Conservation (phyloP, 2,329 filamentous ascomycete genomes). For the Xylariaceae sp. region DNA sequence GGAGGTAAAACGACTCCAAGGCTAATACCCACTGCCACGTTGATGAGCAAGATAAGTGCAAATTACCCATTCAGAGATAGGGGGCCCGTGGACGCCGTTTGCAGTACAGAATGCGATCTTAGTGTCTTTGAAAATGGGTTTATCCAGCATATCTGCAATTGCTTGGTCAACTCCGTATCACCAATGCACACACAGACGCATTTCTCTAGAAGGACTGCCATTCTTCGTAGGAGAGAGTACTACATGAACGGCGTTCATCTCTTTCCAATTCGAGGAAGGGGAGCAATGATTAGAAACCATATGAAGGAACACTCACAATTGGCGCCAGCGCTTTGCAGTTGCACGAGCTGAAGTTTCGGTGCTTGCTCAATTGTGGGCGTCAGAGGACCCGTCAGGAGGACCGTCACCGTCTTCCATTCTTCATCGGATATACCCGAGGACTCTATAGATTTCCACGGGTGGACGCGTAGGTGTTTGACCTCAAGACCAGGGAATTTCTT, state of each 20-base stretch:
- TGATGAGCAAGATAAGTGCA: slow-evolving; percentile 47
- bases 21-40: slow-evolving; percentile 39
- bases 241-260: too few relatives aligned
- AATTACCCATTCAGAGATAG: slow-evolving; percentile 56
- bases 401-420: slow-evolving; percentile 47
- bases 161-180: too few relatives aligned
- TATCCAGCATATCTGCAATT: slow-evolving; percentile 35
- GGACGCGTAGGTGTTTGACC: slow-evolving; percentile 33
- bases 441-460: slow-evolving; percentile 21
- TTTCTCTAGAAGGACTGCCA: too few relatives aligned
- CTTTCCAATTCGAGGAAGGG: too few relatives aligned
- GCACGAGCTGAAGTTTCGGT: slow-evolving; percentile 48
- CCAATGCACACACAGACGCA: too few relatives aligned
- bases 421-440: slow-evolving; percentile 28
- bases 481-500: slow-evolving; percentile 42
- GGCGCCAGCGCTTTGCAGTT: slow-evolving; percentile 52
- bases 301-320: slow-evolving; percentile 28
- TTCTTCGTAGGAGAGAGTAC: too few relatives aligned
- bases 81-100: slow-evolving; percentile 57
- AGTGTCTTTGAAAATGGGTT: slow-evolving; percentile 47
- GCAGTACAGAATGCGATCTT: slow-evolving; percentile 50
- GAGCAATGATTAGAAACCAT: too few relatives aligned
- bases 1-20: not conserved
- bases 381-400: slow-evolving; percentile 41
- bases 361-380: slow-evolving; percentile 42